Percentiles rank a stretch among this genome's conserved stretches.
Conservation (phyloP, 1,284 basidiomycete genomes). For the Moniliophthora roreri region DNA sequence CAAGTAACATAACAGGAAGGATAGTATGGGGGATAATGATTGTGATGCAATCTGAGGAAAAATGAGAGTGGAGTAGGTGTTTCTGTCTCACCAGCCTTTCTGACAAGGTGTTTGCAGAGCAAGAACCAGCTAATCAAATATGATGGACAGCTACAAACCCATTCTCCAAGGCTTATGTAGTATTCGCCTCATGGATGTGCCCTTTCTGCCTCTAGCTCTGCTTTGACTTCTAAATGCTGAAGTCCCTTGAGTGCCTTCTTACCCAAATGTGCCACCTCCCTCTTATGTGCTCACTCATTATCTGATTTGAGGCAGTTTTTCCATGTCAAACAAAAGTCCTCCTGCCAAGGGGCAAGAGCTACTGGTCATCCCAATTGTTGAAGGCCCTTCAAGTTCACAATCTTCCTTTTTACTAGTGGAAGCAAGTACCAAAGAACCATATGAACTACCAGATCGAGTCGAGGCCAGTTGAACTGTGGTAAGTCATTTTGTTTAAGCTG, state of each 20-base stretch:
- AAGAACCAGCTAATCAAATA: not conserved
- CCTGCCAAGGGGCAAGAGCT: conserved; percentile 7
- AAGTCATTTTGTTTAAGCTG: conserved; percentile 16
- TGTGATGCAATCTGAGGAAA: not conserved
- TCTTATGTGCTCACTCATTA: not conserved
- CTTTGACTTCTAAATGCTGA: not conserved
- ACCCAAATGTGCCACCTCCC: not conserved
- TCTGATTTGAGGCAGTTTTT: not conserved
- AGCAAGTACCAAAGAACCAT: conserved; percentile 2
- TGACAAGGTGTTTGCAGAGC: not conserved
- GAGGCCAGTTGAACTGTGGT: conserved; percentile 14
- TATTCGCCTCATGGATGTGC: not conserved
- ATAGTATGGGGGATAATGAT: not conserved
- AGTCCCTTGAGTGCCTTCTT: not conserved
- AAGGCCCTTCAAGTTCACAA: not conserved
- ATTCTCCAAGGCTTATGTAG: not conserved
- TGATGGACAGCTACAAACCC: not conserved
- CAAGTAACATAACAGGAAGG: too few species aligned
- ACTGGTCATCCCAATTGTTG: not conserved
- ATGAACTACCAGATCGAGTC: conserved; percentile 13
- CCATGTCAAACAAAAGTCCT: not conserved
- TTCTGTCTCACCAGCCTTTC: not conserved
- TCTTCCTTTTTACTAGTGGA: conserved; percentile 7
- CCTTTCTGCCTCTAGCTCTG: not conserved
- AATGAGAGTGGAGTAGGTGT: not conserved